Percentiles rank a stretch among this genome's conserved stretches.
These are phyloP conservation scores for Tetradesmus lagerheimii DNA, from an alignment of 139 green algal species.

Conservation along the genomic window DNA sequence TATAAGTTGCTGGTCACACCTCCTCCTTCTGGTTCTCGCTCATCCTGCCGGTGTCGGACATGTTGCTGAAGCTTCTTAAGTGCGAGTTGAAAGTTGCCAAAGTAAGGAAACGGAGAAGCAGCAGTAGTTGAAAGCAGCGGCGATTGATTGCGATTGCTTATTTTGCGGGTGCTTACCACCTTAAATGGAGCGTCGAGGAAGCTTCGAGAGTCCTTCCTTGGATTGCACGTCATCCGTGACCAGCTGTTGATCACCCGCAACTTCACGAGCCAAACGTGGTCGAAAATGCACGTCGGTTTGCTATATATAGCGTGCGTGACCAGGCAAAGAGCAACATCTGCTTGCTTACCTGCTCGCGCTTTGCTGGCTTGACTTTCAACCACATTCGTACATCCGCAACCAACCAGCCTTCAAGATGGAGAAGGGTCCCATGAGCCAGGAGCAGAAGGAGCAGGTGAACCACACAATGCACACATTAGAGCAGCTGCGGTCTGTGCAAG, in stretches of 20 bases:
- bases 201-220: not conserved
- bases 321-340: not conserved
- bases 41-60: not conserved
- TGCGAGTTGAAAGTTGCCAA: not conserved
- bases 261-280: not conserved
- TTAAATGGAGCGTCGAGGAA: not conserved
- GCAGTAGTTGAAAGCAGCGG: not conserved
- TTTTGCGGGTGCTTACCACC: too few species aligned
- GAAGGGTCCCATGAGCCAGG: slow-evolving; percentile 4
- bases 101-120: not conserved
- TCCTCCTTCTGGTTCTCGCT: not conserved
- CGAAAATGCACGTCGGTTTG: not conserved
- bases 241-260: not conserved
- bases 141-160: not conserved
- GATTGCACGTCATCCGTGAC: not conserved
- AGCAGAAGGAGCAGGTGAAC: slow-evolving; percentile 17
- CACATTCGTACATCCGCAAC: not conserved
- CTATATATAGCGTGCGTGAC: not conserved
- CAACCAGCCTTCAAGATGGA: not conserved
- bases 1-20: not conserved
- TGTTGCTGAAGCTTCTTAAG: not conserved
- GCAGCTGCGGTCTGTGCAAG: not conserved
- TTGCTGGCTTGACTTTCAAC: not conserved
- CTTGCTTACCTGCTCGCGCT: not conserved
- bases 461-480: not conserved